Percentiles rank a stretch among this genome's conserved stretches.
Evolutionary conservation across 2,329 filamentous ascomycete species (phyloP).

Genomic region (Thelonectria blattea): DNA sequence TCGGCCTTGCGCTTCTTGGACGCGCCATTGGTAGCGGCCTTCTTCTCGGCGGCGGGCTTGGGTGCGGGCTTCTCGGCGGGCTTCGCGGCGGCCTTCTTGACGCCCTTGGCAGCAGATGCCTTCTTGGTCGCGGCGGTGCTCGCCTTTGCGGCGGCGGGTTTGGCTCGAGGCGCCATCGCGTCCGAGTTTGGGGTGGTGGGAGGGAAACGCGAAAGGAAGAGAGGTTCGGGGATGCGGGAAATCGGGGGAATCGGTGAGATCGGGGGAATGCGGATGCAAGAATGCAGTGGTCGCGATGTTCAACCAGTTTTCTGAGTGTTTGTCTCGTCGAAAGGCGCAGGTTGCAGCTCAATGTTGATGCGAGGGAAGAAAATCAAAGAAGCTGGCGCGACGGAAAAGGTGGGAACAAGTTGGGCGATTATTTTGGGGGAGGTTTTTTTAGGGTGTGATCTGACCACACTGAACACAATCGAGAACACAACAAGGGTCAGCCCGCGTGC

Average conservation of each 20-base stretch:
- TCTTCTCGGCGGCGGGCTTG: slow-evolving; percentile 27
- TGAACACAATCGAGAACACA: slow-evolving; percentile 5
- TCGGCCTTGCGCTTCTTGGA: slow-evolving; percentile 41
- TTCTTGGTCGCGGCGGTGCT: background rate
- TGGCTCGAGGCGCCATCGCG: slow-evolving; percentile 44
- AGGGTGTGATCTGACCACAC: slow-evolving; percentile 27
- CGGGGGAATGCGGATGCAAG: background rate
- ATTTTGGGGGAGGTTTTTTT: slow-evolving; percentile 17
- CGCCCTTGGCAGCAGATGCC: slow-evolving; percentile 2
- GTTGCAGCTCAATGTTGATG: slow-evolving; percentile 21
- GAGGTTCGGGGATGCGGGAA: slow-evolving; percentile 5
- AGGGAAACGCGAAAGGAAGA: slow-evolving; percentile 14
- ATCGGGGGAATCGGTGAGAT: background rate
- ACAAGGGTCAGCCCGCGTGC: background rate
- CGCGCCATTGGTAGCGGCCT: slow-evolving; percentile 33
- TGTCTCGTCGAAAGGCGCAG: background rate
- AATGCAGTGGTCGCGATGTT: background rate
- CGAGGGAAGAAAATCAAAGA: slow-evolving; percentile 12
- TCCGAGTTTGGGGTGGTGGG: slow-evolving; percentile 15
- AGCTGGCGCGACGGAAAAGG: slow-evolving; percentile 15
- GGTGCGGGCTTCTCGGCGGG: slow-evolving; percentile 31
- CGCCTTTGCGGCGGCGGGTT: slow-evolving; percentile 36
- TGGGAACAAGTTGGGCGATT: slow-evolving; percentile 10
- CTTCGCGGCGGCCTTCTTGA: slow-evolving; percentile 36
- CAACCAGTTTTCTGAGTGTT: background rate